These are phyloP conservation scores for Gardenia jasminoides DNA, from an alignment of 257 asterid genomes.

Conservation along the genomic window DNA sequence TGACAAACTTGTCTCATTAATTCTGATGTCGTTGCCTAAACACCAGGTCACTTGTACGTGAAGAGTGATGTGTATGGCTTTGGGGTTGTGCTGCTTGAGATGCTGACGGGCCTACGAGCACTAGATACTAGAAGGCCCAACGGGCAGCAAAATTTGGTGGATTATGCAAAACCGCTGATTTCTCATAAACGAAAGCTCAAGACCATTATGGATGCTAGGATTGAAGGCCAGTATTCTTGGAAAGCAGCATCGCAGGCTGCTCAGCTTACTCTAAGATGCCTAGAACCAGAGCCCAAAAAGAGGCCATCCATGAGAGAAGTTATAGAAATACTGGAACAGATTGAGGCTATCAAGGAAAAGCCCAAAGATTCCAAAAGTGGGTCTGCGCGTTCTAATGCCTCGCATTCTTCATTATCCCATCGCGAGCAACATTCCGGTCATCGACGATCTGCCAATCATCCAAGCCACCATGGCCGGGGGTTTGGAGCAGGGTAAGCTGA, in stretches of 20 bases:
- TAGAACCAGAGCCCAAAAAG: conserved; percentile 37
- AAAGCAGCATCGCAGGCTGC: conserved; percentile 34
- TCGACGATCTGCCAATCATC: conserved; percentile 22
- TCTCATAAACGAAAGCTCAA: conserved; percentile 30
- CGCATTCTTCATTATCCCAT: conserved; percentile 8
- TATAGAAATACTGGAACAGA: conserved; percentile 38
- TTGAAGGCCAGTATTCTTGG: conserved; percentile 38
- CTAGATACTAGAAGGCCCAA: conserved; percentile 36
- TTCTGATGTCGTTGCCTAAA: background rate
- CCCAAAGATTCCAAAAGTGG: conserved; percentile 20
- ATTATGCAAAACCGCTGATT: conserved; percentile 34
- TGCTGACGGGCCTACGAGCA: conserved; percentile 43
- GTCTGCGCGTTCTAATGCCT: conserved; percentile 10
- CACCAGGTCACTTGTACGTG: conserved; percentile 44
- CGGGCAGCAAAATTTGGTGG: conserved; percentile 35
- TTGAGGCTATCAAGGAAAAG: conserved; percentile 28
- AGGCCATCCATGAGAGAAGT: conserved; percentile 52
- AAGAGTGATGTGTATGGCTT: conserved; percentile 52
- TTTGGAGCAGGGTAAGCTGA: too few relatives aligned
- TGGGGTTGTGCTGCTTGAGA: conserved; percentile 48
- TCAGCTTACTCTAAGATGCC: conserved; percentile 41
- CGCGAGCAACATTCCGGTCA: conserved; percentile 2
- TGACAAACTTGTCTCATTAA: background rate
- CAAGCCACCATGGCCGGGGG: conserved; percentile 17
- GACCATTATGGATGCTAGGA: conserved; percentile 40